Percentiles rank a stretch among this genome's conserved stretches.
phyloP scores from a whole-genome alignment of 2,329 filamentous ascomycete species.

The Sarocladiaceae sp. region DNA sequence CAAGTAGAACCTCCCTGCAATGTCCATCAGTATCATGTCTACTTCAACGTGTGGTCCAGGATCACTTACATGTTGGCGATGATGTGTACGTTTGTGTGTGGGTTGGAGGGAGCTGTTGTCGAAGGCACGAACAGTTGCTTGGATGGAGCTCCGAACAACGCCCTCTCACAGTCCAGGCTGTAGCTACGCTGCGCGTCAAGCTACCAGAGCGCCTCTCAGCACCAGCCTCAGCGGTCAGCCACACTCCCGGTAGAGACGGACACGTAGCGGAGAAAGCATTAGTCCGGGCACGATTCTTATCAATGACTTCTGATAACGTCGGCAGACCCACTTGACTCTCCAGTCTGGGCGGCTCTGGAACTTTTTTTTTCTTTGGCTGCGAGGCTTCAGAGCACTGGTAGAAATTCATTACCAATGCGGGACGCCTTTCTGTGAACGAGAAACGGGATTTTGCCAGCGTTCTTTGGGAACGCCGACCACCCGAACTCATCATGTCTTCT shows the following conservation, averaged over 20 bases:
- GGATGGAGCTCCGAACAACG: constrained; percentile 4
- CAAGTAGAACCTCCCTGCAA: constrained; percentile 88
- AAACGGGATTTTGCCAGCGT: constrained; percentile 2
- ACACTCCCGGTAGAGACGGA: background rate
- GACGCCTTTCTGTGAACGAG: constrained; percentile 12
- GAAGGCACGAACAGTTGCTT: background rate
- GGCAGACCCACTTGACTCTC: background rate
- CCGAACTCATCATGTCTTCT: constrained; percentile 68
- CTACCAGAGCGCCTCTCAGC: background rate
- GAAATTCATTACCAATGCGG: constrained; percentile 23
- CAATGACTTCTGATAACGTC: background rate
- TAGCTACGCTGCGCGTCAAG: constrained; percentile 16
- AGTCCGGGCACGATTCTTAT: background rate
- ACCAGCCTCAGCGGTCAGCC: constrained; percentile 4
- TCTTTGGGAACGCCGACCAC: too few relatives aligned
- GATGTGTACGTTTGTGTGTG: constrained; percentile 6
- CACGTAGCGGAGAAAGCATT: background rate
- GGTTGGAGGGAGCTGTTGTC: background rate
- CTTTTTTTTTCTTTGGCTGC: constrained; percentile 33
- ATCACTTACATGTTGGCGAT: constrained; percentile 10
- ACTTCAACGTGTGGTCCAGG: background rate
- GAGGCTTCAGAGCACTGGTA: constrained; percentile 13
- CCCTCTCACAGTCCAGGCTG: constrained; percentile 11
- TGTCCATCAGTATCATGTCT: constrained; percentile 1
- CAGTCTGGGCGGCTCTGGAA: constrained; percentile 23